phyloP scores from a whole-genome alignment of 345 rosid genomes.

The Camelina hispida region DNA sequence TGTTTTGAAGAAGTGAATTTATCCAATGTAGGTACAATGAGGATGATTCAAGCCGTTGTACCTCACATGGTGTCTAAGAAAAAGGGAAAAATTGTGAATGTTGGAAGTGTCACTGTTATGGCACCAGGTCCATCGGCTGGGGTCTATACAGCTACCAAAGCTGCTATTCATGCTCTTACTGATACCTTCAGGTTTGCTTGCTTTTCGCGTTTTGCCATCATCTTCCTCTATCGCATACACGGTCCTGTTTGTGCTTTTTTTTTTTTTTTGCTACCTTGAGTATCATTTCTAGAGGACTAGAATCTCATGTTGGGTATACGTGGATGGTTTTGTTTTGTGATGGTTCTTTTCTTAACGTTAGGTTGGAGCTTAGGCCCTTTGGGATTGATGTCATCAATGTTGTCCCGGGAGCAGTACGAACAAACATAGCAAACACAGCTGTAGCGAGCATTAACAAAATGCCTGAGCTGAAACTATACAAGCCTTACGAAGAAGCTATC shows the following conservation, averaged over 20 bases:
- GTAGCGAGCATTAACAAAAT: conserved; percentile 55
- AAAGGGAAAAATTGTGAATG: conserved; percentile 72
- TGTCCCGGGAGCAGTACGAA: conserved; percentile 77
- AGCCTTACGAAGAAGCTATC: conserved; percentile 66
- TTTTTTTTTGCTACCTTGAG: too few relatives aligned
- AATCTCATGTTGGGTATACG: background rate
- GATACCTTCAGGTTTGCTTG: conserved; percentile 70
- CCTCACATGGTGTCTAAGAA: conserved; percentile 84
- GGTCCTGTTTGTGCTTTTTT: too few relatives aligned
- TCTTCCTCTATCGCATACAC: too few relatives aligned
- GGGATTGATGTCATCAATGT: conserved; percentile 81
- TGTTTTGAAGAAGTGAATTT: background rate
- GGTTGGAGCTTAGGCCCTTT: conserved; percentile 78
- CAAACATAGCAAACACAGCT: conserved; percentile 79
- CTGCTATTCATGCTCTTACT: conserved; percentile 80
- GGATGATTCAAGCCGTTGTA: conserved; percentile 84
- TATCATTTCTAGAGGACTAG: background rate
- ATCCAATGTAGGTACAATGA: conserved; percentile 60
- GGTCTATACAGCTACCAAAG: conserved; percentile 82
- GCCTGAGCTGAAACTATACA: conserved; percentile 86
- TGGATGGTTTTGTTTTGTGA: background rate
- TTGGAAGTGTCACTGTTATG: conserved; percentile 69
- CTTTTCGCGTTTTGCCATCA: too few relatives aligned
- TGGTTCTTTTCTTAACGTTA: conserved; percentile 38
- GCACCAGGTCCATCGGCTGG: conserved; percentile 81